Conservation (phyloP, 2,329 filamentous ascomycete species). For the Sclerotiophoma versabilis region DNA sequence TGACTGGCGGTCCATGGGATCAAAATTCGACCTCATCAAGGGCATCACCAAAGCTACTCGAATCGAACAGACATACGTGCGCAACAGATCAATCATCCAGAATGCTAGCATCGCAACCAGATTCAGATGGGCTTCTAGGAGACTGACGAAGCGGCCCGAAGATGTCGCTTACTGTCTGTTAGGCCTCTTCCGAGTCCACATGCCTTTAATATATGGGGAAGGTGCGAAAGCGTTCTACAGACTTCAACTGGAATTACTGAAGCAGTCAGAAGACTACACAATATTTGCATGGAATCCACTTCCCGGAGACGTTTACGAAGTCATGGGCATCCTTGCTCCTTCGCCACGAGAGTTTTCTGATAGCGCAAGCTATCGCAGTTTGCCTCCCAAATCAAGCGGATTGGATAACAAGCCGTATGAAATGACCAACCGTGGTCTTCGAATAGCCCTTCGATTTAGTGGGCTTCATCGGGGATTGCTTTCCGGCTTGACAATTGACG, state of each 20-base stretch:
- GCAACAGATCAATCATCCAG: no score
- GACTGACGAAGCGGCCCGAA: no score
- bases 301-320: neutral
- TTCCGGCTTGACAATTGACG: no score
- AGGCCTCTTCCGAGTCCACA: constrained; percentile 35
- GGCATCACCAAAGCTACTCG: no score
- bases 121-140: no score
- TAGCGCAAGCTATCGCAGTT: neutral
- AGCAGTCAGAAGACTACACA: neutral
- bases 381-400: no score
- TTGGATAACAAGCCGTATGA: neutral
- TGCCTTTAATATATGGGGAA: constrained; percentile 37
- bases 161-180: no score
- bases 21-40: no score
- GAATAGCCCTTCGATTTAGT: neutral
- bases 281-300: neutral
- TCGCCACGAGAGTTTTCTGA: neutral
- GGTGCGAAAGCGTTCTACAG: constrained; percentile 23
- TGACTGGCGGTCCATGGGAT: no score
- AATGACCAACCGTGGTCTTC: neutral
- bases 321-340: neutral
- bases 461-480: no score
- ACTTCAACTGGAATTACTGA: constrained; percentile 23
- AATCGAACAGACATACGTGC: no score
- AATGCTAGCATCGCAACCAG: no score